A percentile compares a stretch with the other conserved stretches of the same genome.
Conservation (phyloP, 495 filamentous ascomycete genomes). For the Aspergillus cristatus region DNA sequence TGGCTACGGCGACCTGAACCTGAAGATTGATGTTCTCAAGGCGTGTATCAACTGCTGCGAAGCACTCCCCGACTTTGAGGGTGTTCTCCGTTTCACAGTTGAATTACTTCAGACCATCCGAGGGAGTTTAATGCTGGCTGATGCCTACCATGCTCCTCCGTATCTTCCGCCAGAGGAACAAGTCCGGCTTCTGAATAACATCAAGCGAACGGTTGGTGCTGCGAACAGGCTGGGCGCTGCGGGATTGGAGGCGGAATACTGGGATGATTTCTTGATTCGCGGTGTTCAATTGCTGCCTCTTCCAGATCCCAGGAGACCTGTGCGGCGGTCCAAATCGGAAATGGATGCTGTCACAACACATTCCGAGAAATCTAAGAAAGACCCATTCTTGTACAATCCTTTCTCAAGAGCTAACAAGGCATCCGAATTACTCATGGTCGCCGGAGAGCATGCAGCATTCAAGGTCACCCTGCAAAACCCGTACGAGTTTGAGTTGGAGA, state of each 20-base stretch:
- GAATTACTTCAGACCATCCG: constrained; percentile 67
- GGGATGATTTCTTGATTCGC: constrained; percentile 90
- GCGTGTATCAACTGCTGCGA: constrained; percentile 86
- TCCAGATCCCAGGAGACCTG: constrained; percentile 45
- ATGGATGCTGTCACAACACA: constrained; percentile 52
- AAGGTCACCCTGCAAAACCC: constrained; percentile 82
- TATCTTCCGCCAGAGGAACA: constrained; percentile 75
- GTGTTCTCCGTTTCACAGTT: constrained; percentile 76
- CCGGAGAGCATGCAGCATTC: constrained; percentile 68
- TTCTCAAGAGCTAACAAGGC: constrained; percentile 60
- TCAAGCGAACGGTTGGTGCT: constrained; percentile 70
- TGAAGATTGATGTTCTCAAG: constrained; percentile 79
- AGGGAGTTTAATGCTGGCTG: constrained; percentile 65
- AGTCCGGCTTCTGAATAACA: constrained; percentile 66
- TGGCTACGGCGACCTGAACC: constrained; percentile 38
- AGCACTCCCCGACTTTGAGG: constrained; percentile 84
- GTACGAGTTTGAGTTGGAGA: constrained; percentile 83
- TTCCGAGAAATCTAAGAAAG: constrained; percentile 46
- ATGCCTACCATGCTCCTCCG: constrained; percentile 38
- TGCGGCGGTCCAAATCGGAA: constrained; percentile 62
- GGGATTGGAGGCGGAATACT: constrained; percentile 72
- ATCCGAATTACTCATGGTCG: constrained; percentile 60
- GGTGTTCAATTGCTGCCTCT: constrained; percentile 60
- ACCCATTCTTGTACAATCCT: constrained; percentile 89
- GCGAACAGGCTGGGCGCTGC: constrained; percentile 62